These are phyloP conservation scores for Catharanthus roseus DNA, from an alignment of 257 asterid species.

Conservation along the genomic window DNA sequence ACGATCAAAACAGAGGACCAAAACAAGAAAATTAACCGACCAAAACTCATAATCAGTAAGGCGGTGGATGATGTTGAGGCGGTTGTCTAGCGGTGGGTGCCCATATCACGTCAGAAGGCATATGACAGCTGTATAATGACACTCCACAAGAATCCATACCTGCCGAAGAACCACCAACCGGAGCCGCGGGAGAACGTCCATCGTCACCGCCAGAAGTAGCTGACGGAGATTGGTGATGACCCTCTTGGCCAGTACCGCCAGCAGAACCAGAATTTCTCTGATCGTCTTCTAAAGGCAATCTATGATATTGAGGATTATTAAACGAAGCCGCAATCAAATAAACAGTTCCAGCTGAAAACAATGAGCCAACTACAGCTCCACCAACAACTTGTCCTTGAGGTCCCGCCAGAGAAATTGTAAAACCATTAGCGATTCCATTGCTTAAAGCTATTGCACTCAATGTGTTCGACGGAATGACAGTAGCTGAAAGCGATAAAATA, in stretches of 20 bases:
- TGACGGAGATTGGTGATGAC: slow-evolving; percentile 23
- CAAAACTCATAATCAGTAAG: slow-evolving; percentile 24
- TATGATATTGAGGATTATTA: slow-evolving; percentile 46
- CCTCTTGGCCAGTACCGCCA: slow-evolving; percentile 23
- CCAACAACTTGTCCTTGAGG: slow-evolving; percentile 89
- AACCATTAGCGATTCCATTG: slow-evolving; percentile 31
- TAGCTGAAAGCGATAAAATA: slow-evolving; percentile 65
- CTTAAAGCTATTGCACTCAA: neutral
- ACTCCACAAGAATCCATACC: slow-evolving; percentile 21
- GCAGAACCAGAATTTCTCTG: slow-evolving; percentile 20
- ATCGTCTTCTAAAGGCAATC: slow-evolving; percentile 41
- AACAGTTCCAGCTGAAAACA: slow-evolving; percentile 52
- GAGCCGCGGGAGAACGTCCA: slow-evolving; percentile 18
- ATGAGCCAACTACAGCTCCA: slow-evolving; percentile 63
- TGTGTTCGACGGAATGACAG: slow-evolving; percentile 22
- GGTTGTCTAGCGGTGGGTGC: slow-evolving; percentile 55
- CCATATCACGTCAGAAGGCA: slow-evolving; percentile 56
- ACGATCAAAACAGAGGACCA: neutral
- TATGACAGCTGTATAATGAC: slow-evolving; percentile 27
- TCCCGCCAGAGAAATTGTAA: slow-evolving; percentile 58
- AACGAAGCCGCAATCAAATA: slow-evolving; percentile 62
- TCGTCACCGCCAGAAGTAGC: slow-evolving; percentile 35
- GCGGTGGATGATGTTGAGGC: too few species aligned
- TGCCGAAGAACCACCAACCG: neutral
- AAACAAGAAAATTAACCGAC: slow-evolving; percentile 1